Evolutionary conservation across 257 asterid genomes (phyloP).

Genomic region (Solanum ossicruentum): DNA sequence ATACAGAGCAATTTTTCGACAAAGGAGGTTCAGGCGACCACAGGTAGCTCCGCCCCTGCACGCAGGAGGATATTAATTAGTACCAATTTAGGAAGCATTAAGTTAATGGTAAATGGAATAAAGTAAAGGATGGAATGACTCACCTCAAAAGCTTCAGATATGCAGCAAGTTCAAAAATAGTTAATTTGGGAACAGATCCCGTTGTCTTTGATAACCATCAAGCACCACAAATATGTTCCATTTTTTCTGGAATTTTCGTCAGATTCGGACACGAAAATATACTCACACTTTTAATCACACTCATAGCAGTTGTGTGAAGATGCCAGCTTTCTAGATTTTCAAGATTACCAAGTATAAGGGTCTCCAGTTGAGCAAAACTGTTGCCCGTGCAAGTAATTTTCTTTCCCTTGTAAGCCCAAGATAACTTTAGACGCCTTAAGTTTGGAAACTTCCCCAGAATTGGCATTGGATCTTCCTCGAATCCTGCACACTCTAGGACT

Average conservation of each 20-base stretch:
- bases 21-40: too few relatives aligned
- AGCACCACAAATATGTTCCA: background rate
- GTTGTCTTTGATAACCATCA: background rate
- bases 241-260: background rate
- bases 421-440: background rate
- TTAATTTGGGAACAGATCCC: background rate
- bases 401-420: background rate
- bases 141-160: background rate
- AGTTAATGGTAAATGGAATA: too few relatives aligned
- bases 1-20: too few relatives aligned
- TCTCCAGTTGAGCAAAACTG: background rate
- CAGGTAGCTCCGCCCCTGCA: too few relatives aligned
- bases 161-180: background rate
- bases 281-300: background rate
- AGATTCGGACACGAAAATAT: background rate
- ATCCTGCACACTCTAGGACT: background rate
- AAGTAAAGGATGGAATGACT: background rate
- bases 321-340: background rate
- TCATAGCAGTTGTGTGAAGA: background rate
- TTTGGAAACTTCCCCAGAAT: background rate
- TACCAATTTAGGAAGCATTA: too few relatives aligned
- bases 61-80: too few relatives aligned
- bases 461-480: slow-evolving; percentile 1
- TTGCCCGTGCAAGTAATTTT: background rate
- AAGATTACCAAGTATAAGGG: background rate